Base-by-base conservation (phyloP, 345 rosid species). In the Cardamine chenopodiifolia region DNA sequence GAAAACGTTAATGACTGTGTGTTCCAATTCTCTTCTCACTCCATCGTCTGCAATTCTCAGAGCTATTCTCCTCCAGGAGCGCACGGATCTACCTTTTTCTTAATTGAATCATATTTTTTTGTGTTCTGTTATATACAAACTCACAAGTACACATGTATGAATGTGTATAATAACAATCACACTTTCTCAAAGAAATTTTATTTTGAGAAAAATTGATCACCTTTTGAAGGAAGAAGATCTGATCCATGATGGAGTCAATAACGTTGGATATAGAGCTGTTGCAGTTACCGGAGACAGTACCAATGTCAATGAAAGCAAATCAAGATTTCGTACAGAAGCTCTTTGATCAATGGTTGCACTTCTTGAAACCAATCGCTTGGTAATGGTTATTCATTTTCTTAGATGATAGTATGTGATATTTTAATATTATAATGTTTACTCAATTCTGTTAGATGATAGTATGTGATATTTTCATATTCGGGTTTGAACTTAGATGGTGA, bases 341-440 rank as follows among this genome's bases (percentile, higher is more conserved):
- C 49, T 95, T 90, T 72, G 92, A 90, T 75, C 96, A 90, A 86
- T 92, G 99, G 99, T 95, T 62, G 70, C 94, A 8, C 92, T 95
- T 52, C 90, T 98, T 23, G 98, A 95, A 22, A 81, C 93, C 66
- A 80, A 83, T 72, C 90, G 90, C 50, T 83, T 92, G 94, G 99
- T 95, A 83, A 52, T 28, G 12, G 34, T 40, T 45, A 0, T 35
- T 1, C n/a, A 5, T 9, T 26, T 6, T 57, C 54, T 68, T 28
- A 11, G 12, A 67, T 35, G 6, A 48, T 34, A 17, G 34, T 42
- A 18, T 65, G 22, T 37, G 25, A 29, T 23, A 3, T 32, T 11
- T 35, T 9, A 2, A 35, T 35, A 9, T 35, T 35, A 35, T 95
- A 83, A 52, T 19, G 8, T 47, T 40, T 45, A 0, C 8, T 0